Percentiles rank a stretch among this genome's conserved stretches.
Evolutionary conservation across 345 rosid species (phyloP).

Genomic region (Eutrema yunnanense): DNA sequence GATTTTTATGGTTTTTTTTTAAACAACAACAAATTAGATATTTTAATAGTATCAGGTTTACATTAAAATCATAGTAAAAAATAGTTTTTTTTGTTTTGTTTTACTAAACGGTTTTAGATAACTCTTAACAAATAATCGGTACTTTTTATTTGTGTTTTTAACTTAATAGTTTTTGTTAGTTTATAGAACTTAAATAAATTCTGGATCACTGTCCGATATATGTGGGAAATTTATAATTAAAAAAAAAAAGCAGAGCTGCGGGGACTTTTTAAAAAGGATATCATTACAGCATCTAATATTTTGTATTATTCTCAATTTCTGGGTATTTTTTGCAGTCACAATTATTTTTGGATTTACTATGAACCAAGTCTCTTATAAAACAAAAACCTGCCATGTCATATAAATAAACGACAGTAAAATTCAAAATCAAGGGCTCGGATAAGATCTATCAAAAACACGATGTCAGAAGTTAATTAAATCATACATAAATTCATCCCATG

Average conservation of each 20-base stretch:
- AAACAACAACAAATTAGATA: too few relatives aligned
- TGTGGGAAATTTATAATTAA: not conserved
- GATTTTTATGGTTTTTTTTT: too few relatives aligned
- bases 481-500: not conserved
- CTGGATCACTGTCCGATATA: not conserved
- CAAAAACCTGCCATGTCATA: constrained; percentile 11
- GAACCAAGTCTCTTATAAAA: constrained; percentile 19
- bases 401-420: constrained; percentile 27
- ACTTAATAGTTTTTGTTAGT: not conserved
- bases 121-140: not conserved
- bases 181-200: not conserved
- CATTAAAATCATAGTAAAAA: too few relatives aligned
- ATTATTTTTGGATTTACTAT: constrained; percentile 27
- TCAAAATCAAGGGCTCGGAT: constrained; percentile 48
- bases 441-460: constrained; percentile 1
- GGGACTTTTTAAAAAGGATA: not conserved
- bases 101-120: not conserved
- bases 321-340: constrained; percentile 15
- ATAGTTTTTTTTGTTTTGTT: too few relatives aligned
- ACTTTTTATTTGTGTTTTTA: not conserved
- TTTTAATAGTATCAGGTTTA: too few relatives aligned
- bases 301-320: constrained; percentile 23
- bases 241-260: not conserved
- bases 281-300: constrained; percentile 20
- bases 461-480: constrained; percentile 13